phyloP scores from a whole-genome alignment of 2,329 filamentous ascomycete species.

The Aspergillus ustus region DNA sequence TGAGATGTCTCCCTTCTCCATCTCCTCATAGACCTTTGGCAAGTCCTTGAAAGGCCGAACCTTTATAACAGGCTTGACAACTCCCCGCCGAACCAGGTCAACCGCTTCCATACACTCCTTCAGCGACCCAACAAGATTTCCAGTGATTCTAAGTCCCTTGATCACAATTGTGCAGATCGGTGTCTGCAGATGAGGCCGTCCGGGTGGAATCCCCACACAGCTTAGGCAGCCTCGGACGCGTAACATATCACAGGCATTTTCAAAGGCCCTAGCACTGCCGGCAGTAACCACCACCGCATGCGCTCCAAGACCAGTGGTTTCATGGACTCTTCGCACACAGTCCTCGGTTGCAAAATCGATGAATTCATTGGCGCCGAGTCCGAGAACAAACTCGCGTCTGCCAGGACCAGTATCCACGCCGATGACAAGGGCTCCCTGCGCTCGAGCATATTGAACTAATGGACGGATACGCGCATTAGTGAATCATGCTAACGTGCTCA shows the following conservation, averaged over 20 bases:
- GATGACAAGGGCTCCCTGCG: conserved; percentile 48
- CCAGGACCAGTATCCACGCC: conserved; percentile 49
- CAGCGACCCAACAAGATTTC: conserved; percentile 51
- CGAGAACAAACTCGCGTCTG: conserved; percentile 45
- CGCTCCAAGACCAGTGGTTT: conserved; percentile 46
- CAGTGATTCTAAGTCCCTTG: conserved; percentile 49
- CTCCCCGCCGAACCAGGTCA: conserved; percentile 46
- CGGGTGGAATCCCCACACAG: conserved; percentile 51
- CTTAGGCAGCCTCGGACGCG: conserved; percentile 49
- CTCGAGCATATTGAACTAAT: conserved; percentile 52
- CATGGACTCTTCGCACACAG: conserved; percentile 38
- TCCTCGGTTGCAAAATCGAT: conserved; percentile 47
- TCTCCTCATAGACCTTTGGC: conserved; percentile 48
- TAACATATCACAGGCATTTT: conserved; percentile 50
- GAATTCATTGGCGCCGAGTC: conserved; percentile 46
- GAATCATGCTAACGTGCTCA: too few relatives aligned
- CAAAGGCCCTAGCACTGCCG: conserved; percentile 47
- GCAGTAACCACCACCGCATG: conserved; percentile 50
- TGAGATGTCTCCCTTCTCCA: conserved; percentile 51
- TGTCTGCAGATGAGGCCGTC: conserved; percentile 44
- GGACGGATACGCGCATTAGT: too few relatives aligned
- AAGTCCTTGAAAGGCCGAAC: conserved; percentile 49
- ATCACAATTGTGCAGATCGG: conserved; percentile 52
- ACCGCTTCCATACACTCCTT: conserved; percentile 54
- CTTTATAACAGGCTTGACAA: conserved; percentile 48